Conservation (phyloP, 2,329 filamentous ascomycete species). For the Talaromyces sp. region DNA sequence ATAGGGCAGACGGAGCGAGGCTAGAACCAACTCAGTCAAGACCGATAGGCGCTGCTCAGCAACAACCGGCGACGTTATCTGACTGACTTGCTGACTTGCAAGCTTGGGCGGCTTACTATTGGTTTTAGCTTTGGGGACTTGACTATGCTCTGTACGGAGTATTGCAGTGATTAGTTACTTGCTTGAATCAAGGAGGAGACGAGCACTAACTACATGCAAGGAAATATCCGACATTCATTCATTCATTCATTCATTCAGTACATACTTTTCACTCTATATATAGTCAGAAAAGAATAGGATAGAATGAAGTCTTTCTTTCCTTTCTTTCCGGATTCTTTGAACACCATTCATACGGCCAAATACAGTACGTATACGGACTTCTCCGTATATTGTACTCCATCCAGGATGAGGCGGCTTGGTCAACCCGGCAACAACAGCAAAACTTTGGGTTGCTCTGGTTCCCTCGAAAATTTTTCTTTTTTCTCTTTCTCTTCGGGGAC, state of each 20-base stretch:
- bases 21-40: slow-evolving; percentile 3
- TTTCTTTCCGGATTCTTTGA: neutral
- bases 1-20: neutral
- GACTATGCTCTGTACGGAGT: neutral
- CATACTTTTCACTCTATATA: neutral
- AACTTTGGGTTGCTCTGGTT: slow-evolving; percentile 1
- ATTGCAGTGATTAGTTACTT: neutral
- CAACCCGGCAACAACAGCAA: slow-evolving; percentile 12
- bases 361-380: neutral
- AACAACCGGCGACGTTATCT: neutral
- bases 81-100: neutral
- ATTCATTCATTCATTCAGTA: neutral
- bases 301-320: neutral
- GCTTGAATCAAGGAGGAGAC: neutral
- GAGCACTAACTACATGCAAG: neutral
- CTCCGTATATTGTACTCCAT: neutral
- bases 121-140: neutral
- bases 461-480: slow-evolving; percentile 8
- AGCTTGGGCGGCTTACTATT: neutral
- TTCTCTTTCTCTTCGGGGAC: neutral
- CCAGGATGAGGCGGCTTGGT: slow-evolving; percentile 8
- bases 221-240: neutral
- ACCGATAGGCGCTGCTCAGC: slow-evolving; percentile 3
- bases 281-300: neutral
- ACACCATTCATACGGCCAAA: neutral